These are phyloP conservation scores for Passiflora organensis DNA, from an alignment of 345 rosid genomes.

Conservation along the genomic window DNA sequence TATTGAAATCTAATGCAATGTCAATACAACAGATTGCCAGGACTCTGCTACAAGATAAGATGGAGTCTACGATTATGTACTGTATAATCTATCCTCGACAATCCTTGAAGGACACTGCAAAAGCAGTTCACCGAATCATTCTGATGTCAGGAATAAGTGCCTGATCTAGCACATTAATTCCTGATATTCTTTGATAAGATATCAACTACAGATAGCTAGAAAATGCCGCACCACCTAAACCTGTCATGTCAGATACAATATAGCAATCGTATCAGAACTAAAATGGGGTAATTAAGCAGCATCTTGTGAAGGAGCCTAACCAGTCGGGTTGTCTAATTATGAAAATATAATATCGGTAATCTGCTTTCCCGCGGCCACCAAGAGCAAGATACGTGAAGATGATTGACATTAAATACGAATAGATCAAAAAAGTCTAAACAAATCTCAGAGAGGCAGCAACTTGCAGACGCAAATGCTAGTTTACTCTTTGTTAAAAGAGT, in stretches of 20 bases:
- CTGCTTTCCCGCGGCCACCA: conserved; percentile 12
- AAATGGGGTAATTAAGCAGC: conserved; percentile 1
- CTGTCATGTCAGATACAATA: conserved; percentile 1
- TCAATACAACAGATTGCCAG: conserved; percentile 3
- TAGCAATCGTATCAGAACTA: neutral
- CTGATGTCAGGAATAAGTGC: conserved; percentile 4
- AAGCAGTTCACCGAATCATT: too few relatives aligned
- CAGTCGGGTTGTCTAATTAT: neutral
- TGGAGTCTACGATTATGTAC: too few relatives aligned
- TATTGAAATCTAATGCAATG: neutral
- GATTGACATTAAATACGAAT: conserved; percentile 16
- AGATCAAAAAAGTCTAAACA: conserved; percentile 31
- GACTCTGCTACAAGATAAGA: neutral
- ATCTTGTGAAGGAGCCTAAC: conserved; percentile 7
- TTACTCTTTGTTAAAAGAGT: conserved; percentile 11
- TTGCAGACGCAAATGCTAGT: conserved; percentile 30
- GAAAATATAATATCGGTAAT: neutral
- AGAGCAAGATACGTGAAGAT: conserved; percentile 4
- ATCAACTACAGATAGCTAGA: neutral
- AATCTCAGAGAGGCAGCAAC: conserved; percentile 38
- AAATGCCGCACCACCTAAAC: neutral
- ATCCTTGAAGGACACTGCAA: too few relatives aligned
- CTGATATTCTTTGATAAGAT: conserved; percentile 5
- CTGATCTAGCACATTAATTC: conserved; percentile 5
- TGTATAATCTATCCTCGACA: too few relatives aligned